Conservation (phyloP, 352 stramenopile genomes). For the Phytopythium litorale region DNA sequence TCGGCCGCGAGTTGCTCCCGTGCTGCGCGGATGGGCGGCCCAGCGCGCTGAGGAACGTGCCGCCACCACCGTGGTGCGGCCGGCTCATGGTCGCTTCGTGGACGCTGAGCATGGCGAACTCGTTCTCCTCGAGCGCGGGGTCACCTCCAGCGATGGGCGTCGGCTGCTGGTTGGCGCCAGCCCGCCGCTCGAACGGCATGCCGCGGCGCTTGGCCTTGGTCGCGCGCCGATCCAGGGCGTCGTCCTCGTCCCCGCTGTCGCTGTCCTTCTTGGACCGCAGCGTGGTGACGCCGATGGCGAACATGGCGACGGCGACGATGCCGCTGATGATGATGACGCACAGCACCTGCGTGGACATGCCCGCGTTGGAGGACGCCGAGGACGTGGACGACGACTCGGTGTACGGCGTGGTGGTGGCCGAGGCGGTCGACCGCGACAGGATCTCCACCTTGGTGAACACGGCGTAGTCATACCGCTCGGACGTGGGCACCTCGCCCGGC, state of each 20-base stretch:
- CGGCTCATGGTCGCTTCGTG: conserved; percentile 55
- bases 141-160: conserved; percentile 17
- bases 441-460: conserved; percentile 45
- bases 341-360: conserved; percentile 59
- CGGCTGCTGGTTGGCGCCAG: conserved; percentile 12
- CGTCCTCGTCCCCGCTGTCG: conserved; percentile 14
- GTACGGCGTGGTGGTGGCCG: conserved; percentile 29
- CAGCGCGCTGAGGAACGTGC: conserved; percentile 51
- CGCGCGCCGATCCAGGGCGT: conserved; percentile 7
- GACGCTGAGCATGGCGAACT: conserved; percentile 82
- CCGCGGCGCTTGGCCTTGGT: conserved; percentile 24
- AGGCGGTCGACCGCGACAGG: conserved; percentile 20
- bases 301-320: conserved; percentile 60
- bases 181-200: conserved; percentile 9
- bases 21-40: conserved; percentile 15
- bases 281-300: conserved; percentile 62
- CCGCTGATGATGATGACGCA: conserved; percentile 67
- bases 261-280: conserved; percentile 43
- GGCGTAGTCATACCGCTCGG: conserved; percentile 64
- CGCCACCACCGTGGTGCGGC: conserved; percentile 22
- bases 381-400: conserved; percentile 19
- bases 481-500: conserved; percentile 32
- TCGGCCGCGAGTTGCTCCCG: conserved; percentile 20
- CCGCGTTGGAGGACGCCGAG: conserved; percentile 15
- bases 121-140: conserved; percentile 45